phyloP scores from a whole-genome alignment of 805 yeast genomes.

The Teunomyces stri region DNA sequence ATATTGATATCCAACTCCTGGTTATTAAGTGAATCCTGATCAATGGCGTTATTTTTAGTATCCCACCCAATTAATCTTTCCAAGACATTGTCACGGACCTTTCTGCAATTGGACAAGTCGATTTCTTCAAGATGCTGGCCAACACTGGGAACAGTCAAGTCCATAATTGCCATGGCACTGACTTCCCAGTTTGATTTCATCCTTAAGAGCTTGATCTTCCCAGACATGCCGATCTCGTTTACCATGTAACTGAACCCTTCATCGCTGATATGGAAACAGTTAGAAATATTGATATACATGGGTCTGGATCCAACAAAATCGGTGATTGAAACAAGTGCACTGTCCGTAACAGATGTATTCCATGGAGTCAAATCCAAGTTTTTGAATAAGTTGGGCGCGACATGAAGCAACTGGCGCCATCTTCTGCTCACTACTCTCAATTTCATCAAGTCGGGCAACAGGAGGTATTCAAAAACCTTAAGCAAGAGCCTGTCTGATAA shows the following conservation, averaged over 20 bases:
- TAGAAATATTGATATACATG: constrained; percentile 56
- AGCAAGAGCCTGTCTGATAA: constrained; percentile 61
- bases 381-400: constrained; percentile 52
- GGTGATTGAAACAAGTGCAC: constrained; percentile 54
- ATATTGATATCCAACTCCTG: constrained; percentile 8
- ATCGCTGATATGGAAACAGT: constrained; percentile 76
- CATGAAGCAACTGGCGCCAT: constrained; percentile 65
- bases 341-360: constrained; percentile 60
- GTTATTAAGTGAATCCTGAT: constrained; percentile 6
- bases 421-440: constrained; percentile 56
- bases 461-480: constrained; percentile 50
- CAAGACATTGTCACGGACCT: constrained; percentile 68
- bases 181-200: constrained; percentile 78
- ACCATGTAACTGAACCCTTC: constrained; percentile 70
- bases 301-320: constrained; percentile 74
- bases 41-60: constrained; percentile 6
- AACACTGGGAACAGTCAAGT: constrained; percentile 61
- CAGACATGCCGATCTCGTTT: constrained; percentile 67
- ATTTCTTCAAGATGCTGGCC: constrained; percentile 58
- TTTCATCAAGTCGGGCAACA: constrained; percentile 60
- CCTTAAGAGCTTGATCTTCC: constrained; percentile 50
- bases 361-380: constrained; percentile 58
- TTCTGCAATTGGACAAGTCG: constrained; percentile 70
- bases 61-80: constrained; percentile 65
- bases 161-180: constrained; percentile 80